Evolutionary conservation across 768 basidiomycete genomes (phyloP).

Genomic region (Suillus discolor): DNA sequence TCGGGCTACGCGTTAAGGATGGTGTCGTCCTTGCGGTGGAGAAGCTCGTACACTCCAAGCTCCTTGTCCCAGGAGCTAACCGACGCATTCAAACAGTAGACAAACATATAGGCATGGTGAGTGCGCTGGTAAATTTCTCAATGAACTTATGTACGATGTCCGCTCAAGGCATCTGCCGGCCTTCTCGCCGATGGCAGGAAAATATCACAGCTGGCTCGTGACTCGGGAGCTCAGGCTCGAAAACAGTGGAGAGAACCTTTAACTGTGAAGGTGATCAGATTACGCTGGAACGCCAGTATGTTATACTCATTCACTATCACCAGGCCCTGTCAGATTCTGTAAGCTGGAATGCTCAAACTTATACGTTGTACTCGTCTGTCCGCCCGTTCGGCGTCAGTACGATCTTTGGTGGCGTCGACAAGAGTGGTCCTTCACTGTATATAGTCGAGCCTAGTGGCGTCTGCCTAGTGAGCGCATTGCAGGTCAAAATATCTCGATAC

Average conservation of each 20-base stretch:
- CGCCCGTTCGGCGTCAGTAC: constrained; percentile 96
- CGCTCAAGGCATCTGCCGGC: constrained; percentile 83
- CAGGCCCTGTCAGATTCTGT: constrained; percentile 75
- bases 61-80: constrained; percentile 91
- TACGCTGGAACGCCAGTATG: constrained; percentile 32
- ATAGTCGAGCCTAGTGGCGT: constrained; percentile 96
- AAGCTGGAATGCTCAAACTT: constrained; percentile 89
- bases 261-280: constrained; percentile 68
- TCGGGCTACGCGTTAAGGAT: constrained; percentile 92
- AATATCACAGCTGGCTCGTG: constrained; percentile 79
- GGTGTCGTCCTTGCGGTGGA: constrained; percentile 97
- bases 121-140: constrained; percentile 15
- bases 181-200: constrained; percentile 92
- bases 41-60: constrained; percentile 94
- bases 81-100: constrained; percentile 93
- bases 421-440: constrained; percentile 82
- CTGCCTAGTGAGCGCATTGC: constrained; percentile 63
- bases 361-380: constrained; percentile 97
- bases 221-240: constrained; percentile 77
- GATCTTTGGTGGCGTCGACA: constrained; percentile 88
- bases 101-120: constrained; percentile 89
- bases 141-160: constrained; percentile 7
- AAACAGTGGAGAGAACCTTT: constrained; percentile 73
- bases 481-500: neutral
- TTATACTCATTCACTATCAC: neutral